Conservation (phyloP, 2,329 filamentous ascomycete species). For the Fusarium torreyae region DNA sequence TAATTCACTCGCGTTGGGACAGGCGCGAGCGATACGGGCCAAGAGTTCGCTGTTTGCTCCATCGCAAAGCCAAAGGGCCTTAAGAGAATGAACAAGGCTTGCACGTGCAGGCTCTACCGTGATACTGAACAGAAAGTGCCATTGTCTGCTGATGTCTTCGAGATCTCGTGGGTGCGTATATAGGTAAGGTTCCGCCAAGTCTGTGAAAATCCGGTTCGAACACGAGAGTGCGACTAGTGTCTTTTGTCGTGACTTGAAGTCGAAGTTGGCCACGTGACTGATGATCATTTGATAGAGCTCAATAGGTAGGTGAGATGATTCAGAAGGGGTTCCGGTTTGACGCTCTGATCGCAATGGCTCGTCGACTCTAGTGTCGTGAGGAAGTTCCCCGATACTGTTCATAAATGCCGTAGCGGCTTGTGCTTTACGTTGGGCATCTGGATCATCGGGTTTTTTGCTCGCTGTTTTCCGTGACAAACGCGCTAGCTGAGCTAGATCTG, state of each 20-base stretch:
- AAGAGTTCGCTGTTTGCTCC: neutral
- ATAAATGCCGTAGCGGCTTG: neutral
- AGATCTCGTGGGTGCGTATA: neutral
- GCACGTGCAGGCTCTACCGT: neutral
- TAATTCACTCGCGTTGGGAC: neutral
- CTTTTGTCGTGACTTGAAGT: neutral
- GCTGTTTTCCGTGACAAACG: neutral
- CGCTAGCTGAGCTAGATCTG: neutral
- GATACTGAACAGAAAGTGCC: slow-evolving; percentile 9
- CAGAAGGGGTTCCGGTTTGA: too few species aligned
- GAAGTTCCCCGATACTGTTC: fast-evolving
- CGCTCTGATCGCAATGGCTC: too few species aligned
- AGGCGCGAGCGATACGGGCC: neutral
- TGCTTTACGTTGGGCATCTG: neutral
- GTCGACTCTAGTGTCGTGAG: too few species aligned
- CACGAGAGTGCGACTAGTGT: slow-evolving; percentile 8
- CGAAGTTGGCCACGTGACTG: neutral
- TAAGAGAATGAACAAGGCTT: neutral
- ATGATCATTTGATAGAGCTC: neutral
- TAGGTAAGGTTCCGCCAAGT: neutral
- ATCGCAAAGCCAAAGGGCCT: neutral
- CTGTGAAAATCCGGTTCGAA: neutral
- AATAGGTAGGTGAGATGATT: neutral
- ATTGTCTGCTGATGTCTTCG: neutral
- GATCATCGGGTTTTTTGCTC: neutral